Base-by-base conservation (phyloP, 257 asterid species). In the Oldenlandia corymbosa region DNA sequence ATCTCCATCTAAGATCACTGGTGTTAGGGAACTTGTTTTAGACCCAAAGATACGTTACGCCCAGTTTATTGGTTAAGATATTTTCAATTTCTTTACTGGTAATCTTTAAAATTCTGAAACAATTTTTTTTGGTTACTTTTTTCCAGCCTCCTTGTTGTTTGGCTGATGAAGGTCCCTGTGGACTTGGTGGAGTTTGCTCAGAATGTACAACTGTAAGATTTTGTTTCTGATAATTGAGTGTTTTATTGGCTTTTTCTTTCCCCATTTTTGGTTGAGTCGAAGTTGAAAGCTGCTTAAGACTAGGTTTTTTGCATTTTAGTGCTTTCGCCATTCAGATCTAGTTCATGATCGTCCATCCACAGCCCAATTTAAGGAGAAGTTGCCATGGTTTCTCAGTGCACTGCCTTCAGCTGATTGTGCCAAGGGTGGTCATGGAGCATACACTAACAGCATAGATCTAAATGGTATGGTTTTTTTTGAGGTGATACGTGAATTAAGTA, bases 121-220 rank as follows among this genome's bases (percentile, higher is more conserved):
- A 24, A n/a, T n/a, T n/a, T n/a, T n/a, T n/a, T n/a, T n/a, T n/a
- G n/a, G 18, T 5, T 34, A 54, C 42, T 24, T 76, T 55, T 71
- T 81, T 72, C 61, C 95, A 92, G 99, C 96, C 97, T 58, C 99
- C 99, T 73, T 92, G 98, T 76, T 91, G 97, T 81, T 61, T 94
- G 7, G 24, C 61, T 53, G 49, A 65, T 69, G 82, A 69, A 73
- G 95, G 93, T 67, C 73, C 81, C 41, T 92, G 96, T 80, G 87
- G 86, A 41, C 73, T 77, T 72, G 80, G 82, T 74, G 64, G 85
- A 21, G 71, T 82, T 64, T 92, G 99, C 82, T 79, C 67, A 61
- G 96, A 92, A 73, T 92, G 99, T 67, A 92, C 99, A 39, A 92
- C 97, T 89, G 99, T 92, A 92, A 77, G 69, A 52, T 52, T 23